These are phyloP conservation scores for Debaryomyces robertsiae DNA, from an alignment of 1,139 yeast species.

Conservation along the genomic window DNA sequence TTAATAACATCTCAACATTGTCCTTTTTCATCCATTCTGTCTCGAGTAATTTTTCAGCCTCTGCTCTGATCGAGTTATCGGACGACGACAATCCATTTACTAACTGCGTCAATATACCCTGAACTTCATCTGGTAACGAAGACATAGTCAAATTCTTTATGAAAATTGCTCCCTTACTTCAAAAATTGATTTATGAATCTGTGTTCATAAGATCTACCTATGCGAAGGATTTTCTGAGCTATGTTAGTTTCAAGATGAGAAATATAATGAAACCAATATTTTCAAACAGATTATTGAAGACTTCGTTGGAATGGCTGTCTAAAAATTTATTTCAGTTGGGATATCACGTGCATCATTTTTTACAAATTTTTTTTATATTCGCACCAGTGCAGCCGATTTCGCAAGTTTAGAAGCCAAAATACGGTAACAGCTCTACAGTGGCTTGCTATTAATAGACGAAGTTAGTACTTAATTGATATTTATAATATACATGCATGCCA, in stretches of 20 bases:
- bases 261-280: constrained; percentile 2
- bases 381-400: too few species aligned
- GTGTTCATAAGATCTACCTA: background rate
- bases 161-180: constrained; percentile 7
- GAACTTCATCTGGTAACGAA: constrained; percentile 63
- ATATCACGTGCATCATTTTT: constrained; percentile 2
- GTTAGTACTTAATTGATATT: background rate
- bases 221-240: background rate
- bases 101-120: constrained; percentile 57
- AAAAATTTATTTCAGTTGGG: constrained; percentile 5
- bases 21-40: constrained; percentile 71
- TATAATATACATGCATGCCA: constrained; percentile 7
- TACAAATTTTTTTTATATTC: background rate
- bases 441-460: background rate
- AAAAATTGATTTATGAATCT: constrained; percentile 2
- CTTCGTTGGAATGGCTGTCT: constrained; percentile 3
- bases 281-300: constrained; percentile 1
- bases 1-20: constrained; percentile 67
- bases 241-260: background rate
- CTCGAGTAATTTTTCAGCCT: constrained; percentile 76
- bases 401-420: too few species aligned
- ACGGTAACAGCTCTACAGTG: too few species aligned
- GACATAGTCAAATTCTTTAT: constrained; percentile 40
- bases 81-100: constrained; percentile 74
- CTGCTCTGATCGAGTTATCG: constrained; percentile 70